Evolutionary conservation across 2,329 filamentous ascomycete genomes (phyloP), one percentile per base, ranked within the genome.

Genomic region (Fusarium pseudocircinatum): DNA sequence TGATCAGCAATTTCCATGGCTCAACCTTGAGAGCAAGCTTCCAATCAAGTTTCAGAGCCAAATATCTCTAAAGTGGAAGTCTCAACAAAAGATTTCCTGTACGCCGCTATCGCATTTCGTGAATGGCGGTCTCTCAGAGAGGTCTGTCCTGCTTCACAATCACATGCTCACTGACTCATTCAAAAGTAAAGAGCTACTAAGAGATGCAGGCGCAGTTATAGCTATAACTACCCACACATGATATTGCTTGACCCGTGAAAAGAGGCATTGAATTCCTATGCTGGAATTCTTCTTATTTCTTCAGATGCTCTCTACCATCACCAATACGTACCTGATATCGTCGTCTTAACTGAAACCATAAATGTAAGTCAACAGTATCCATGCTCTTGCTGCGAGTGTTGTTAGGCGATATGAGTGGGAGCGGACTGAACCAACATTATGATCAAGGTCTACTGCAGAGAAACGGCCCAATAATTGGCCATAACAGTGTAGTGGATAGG

Each of bases 321-420:
- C 12, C 24, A 10, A 0, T 10, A 10, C 12, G 12, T 28, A 15
- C 3, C 13, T 28, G 6, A 46, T 4, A 46, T 22, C 3, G 6
- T 11, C 9, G 18, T 30, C 26, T 14, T 14, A 1, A 6, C 9
- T 28, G 12, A 5, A 18, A 14, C 24, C 18, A 0, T 7, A 12
- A 22, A 28, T 4, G 2, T 22, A 2, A 22, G 20, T 7, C 20
- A 22, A 30, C 1, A 2, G 4, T 4, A n/a, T 16, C 10, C 9
- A 10, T 30, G 4, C 44, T 12, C 4, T n/a, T 30, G 6, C 14
- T 30, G 3, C 10, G 7, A 30, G 4, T 16, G 20, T 3, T 3
- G 13, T 12, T 22, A 2, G 9, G 9, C 3, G 14, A 30, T 30
- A n/a, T 30, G 26, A 2, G 4, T n/a, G 4, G 14, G 14, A 16